These are phyloP conservation scores for Blastocystis sp. DNA, from an alignment of 352 stramenopile genomes.

Conservation along the genomic window DNA sequence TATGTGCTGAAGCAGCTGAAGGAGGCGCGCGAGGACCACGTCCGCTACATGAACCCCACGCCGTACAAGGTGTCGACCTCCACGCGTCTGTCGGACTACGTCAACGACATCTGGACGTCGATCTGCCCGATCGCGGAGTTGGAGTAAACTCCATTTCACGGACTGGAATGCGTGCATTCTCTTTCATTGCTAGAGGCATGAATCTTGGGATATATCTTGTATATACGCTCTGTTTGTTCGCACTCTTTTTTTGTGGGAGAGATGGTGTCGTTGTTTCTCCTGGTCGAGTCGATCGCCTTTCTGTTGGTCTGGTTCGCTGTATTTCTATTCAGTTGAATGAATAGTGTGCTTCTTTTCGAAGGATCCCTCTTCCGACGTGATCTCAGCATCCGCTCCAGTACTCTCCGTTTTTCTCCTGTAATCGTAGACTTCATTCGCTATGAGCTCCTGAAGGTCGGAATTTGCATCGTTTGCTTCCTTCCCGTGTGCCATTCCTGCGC, in stretches of 20 bases:
- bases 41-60: conserved; percentile 90
- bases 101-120: conserved; percentile 87
- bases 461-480: conserved; percentile 41
- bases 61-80: conserved; percentile 81
- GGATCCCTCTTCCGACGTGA: conserved; percentile 36
- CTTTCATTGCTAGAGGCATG: conserved; percentile 6
- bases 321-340: background rate
- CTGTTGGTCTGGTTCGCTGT: background rate
- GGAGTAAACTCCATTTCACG: conserved; percentile 38
- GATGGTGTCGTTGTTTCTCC: background rate
- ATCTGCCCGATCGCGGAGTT: conserved; percentile 78
- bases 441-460: conserved; percentile 43
- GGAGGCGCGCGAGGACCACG: conserved; percentile 86
- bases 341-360: conserved; percentile 5
- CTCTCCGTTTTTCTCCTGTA: background rate
- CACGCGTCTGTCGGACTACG: conserved; percentile 83
- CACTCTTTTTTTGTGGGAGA: background rate
- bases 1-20: conserved; percentile 87
- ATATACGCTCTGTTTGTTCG: conserved; percentile 58
- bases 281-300: background rate
- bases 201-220: conserved; percentile 57
- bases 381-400: conserved; percentile 9
- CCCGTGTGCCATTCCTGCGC: background rate
- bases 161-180: conserved; percentile 62
- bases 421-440: conserved; percentile 23